Base-by-base conservation (phyloP, 2,329 filamentous ascomycete genomes). In the Fusarium sp. region DNA sequence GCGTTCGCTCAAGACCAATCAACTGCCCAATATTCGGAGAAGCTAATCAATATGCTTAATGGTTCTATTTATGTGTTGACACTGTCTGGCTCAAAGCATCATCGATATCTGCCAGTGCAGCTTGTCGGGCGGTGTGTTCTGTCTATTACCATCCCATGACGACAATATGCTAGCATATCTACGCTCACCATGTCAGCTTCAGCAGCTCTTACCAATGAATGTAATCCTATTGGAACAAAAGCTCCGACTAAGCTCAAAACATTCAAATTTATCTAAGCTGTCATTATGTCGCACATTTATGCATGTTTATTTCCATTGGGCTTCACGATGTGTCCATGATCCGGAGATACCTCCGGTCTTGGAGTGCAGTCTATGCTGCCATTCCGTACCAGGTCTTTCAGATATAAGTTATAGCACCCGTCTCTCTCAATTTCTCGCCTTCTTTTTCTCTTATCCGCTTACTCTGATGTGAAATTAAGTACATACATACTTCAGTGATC, bases 121-220 rank as follows among this genome's bases (percentile, higher is more conserved):
- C 8, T 13, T 18, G 18, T 11, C 13, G 12, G 15, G 60, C 38
- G 33, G 27, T 31, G 44, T 25, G 27, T 18, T n/a, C 13, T n/a
- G 22, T 58, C 13, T 12, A 65, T 58, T 65, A 50, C 44, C 9
- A 17, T 14, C 15, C 3, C 38, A 58, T 58, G 50, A 66, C 63
- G 50, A 58, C 63, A 65, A 33, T 8, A 29, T 31, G 15, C n/a
- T 14, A 29, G 17, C 39, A 54, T 53, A 35, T 41, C 36, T n/a
- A 22, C 7, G 29, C 10, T n/a, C 27, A 15, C 27, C 4, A 47
- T n/a, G 45, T 29, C 45, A 47, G 45, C 45, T 22, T 49, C 20
- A 9, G 17, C 27, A 31, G 20, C 46, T 49, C 29, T 49, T 49
- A 49, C 46, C 20, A 33, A 49, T 33, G 27, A 22, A 22, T 12